phyloP scores from a whole-genome alignment of 805 yeast species.

The Pichia exigua region DNA sequence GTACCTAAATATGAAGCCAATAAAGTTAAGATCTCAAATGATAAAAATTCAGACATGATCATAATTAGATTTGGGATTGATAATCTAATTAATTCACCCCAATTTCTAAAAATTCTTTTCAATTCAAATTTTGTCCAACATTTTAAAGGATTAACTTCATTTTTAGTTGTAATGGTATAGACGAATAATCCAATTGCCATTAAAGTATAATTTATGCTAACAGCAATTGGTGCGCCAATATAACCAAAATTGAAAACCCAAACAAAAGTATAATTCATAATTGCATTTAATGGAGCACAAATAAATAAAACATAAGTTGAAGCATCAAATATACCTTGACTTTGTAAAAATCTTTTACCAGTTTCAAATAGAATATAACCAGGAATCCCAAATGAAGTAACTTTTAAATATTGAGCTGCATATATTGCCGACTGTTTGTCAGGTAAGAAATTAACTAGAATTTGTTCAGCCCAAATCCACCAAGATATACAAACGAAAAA shows the following conservation, averaged over 20 bases:
- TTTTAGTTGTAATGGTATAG: constrained; percentile 41
- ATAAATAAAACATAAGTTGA: constrained; percentile 61
- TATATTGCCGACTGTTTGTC: constrained; percentile 38
- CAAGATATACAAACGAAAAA: constrained; percentile 54
- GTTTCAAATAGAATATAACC: constrained; percentile 62
- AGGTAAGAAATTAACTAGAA: constrained; percentile 37
- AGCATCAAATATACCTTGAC: constrained; percentile 76
- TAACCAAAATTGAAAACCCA: constrained; percentile 64
- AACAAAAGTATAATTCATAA: constrained; percentile 60
- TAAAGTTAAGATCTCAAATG: constrained; percentile 67
- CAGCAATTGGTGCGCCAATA: constrained; percentile 71
- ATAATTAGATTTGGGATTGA: constrained; percentile 69
- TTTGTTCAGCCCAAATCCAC: constrained; percentile 46
- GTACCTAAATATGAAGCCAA: constrained; percentile 60
- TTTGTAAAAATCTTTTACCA: constrained; percentile 64
- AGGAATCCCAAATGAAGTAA: constrained; percentile 59
- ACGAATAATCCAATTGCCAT: constrained; percentile 53
- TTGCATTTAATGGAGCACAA: constrained; percentile 69
- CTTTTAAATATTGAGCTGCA: constrained; percentile 51
- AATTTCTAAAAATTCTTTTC: constrained; percentile 39
- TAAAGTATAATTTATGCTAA: constrained; percentile 60
- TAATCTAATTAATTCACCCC: constrained; percentile 55
- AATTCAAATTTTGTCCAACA: constrained; percentile 31
- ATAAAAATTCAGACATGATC: constrained; percentile 75
- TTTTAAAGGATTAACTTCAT: constrained; percentile 28